Conservation (phyloP, 768 basidiomycete species). For the Lyophyllum semitale region DNA sequence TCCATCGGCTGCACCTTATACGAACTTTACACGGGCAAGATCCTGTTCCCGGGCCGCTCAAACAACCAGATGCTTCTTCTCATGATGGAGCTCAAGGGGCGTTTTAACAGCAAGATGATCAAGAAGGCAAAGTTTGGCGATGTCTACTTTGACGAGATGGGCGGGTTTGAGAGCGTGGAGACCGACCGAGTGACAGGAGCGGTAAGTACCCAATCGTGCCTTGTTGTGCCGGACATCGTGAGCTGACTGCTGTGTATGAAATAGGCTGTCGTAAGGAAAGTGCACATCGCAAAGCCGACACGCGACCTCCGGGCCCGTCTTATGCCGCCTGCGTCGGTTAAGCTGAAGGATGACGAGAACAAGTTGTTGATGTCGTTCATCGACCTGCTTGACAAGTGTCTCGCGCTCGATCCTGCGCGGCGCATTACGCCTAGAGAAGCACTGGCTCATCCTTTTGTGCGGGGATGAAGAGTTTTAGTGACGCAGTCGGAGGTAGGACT, state of each 20-base stretch:
- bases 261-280: conserved; percentile 81
- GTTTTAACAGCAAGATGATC: conserved; percentile 91
- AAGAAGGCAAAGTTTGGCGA: conserved; percentile 94
- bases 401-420: conserved; percentile 82
- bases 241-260: conserved; percentile 9
- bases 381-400: conserved; percentile 90
- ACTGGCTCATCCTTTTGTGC: conserved; percentile 83
- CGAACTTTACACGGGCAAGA: conserved; percentile 94
- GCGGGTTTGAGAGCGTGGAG: conserved; percentile 83
- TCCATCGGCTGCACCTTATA: conserved; percentile 97
- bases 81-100: conserved; percentile 98
- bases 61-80: conserved; percentile 98
- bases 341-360: conserved; percentile 87
- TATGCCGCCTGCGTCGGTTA: conserved; percentile 75
- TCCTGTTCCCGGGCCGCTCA: conserved; percentile 92
- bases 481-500: background rate
- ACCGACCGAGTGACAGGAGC: conserved; percentile 81
- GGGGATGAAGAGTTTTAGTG: conserved; percentile 33
- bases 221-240: conserved; percentile 17
- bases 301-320: conserved; percentile 82
- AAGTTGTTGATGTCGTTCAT: conserved; percentile 80
- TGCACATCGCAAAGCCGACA: conserved; percentile 81
- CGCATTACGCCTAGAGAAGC: conserved; percentile 91
- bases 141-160: conserved; percentile 91
- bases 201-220: conserved; percentile 49